These are phyloP conservation scores for Omphalea diandra DNA, from an alignment of 441 rosid species.

Conservation along the genomic window DNA sequence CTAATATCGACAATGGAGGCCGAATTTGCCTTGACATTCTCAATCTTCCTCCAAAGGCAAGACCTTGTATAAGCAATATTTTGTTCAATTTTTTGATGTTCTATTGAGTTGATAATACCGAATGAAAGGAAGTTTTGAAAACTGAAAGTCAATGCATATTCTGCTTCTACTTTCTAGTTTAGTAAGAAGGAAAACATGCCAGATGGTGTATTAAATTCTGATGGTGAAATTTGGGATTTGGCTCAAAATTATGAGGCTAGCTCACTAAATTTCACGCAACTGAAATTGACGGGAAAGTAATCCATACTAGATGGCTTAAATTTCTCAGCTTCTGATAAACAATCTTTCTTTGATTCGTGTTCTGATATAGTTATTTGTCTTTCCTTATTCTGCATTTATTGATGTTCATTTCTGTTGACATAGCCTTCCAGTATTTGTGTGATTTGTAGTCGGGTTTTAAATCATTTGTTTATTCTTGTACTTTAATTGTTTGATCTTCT, in stretches of 20 bases:
- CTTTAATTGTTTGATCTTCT: not conserved
- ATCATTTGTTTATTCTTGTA: not conserved
- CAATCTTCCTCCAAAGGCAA: slow-evolving; percentile 87
- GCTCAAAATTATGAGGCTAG: not conserved
- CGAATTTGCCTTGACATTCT: slow-evolving; percentile 91
- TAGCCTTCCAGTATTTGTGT: not conserved
- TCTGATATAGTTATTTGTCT: not conserved
- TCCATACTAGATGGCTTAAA: not conserved
- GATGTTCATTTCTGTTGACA: not conserved
- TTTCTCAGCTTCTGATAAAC: not conserved
- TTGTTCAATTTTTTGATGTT: not conserved
- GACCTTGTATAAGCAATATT: not conserved
- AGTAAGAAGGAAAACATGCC: not conserved
- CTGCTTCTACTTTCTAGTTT: not conserved
- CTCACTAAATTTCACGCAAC: not conserved
- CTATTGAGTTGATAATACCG: not conserved
- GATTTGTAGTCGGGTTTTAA: not conserved
- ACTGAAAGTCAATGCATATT: not conserved
- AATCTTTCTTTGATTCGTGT: not conserved
- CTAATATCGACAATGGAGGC: slow-evolving; percentile 79
- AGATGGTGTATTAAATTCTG: not conserved
- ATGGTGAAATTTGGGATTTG: not conserved
- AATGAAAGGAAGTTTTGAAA: not conserved
- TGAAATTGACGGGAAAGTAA: not conserved
- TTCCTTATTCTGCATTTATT: not conserved